Evolutionary conservation across 768 basidiomycete species (phyloP), one percentile per base, ranked within the genome.

Genomic region (Dentipellis fragilis): DNA sequence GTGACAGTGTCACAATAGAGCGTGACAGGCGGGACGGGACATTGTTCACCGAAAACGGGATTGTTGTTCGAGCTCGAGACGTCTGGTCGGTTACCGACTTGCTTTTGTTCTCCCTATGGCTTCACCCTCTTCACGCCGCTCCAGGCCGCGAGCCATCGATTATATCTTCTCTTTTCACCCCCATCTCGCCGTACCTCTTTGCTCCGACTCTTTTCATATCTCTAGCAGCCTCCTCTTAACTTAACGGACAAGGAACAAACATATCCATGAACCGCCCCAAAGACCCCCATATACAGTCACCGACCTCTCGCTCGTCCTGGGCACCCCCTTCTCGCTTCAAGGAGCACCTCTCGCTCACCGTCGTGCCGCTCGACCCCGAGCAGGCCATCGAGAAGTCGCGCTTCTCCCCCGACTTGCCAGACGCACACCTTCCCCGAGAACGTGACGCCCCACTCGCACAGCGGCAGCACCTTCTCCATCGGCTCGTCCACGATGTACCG

Each of bases 371-470:
- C 36, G 58, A 66, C 54, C 40, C 54, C 34, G 59, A 65, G 52
- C 40, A 54, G 12, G 65, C 64, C 3, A 38, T 69, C 51, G 69
- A 70, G 54, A 55, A 57, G 3, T 76, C 75, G 46, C 74, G 66
- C 49, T 75, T 77, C 64, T 77, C 76, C 17, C 72, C 76, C 38
- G 71, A 72, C n/a, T 73, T 75, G 10, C 70, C 72, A 11, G 65
- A 68, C n/a, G 50, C 55, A 22, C 48, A 10, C 60, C 3, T 56
- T 64, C 7, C 67, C 66, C n/a, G 64, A 65, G 12, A 66, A 64
- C 29, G 64, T 60, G 17, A 64, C 64, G 10, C 19, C 38, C 17
- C 29, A 34, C 2, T 38, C 37, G 42, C n/a, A 45, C 42, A 45
- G 42, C 42, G n/a, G 14, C 36, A 42, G 19, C 29, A 10, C 16